A percentile compares a stretch with the other conserved stretches of the same genome.
phyloP scores from a whole-genome alignment of 176 grass and related monocot species.

The Alloteropsis semialata region DNA sequence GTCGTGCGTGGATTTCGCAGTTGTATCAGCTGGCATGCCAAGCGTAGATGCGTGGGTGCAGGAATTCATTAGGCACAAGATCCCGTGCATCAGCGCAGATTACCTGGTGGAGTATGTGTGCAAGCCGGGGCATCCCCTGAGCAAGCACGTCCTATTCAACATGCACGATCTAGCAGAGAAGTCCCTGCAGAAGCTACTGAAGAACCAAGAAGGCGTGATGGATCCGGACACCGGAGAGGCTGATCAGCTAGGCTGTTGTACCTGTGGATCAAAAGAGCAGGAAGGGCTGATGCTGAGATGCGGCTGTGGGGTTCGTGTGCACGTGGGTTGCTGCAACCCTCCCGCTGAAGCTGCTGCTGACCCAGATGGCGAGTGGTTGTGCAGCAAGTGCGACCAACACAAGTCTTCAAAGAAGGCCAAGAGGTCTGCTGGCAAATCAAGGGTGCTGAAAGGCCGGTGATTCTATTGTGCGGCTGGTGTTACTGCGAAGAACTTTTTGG shows the following conservation, averaged over 20 bases:
- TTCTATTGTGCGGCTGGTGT: no score
- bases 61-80: slow-evolving; percentile 59
- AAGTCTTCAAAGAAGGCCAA: no score
- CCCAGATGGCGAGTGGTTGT: slow-evolving; percentile 57
- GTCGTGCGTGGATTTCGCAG: slow-evolving; percentile 47
- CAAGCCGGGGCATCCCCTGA: slow-evolving; percentile 68
- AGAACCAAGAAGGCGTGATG: slow-evolving; percentile 15
- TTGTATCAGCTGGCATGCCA: slow-evolving; percentile 50
- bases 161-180: slow-evolving; percentile 71
- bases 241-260: slow-evolving; percentile 36
- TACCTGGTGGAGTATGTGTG: slow-evolving; percentile 90
- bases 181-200: slow-evolving; percentile 51
- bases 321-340: slow-evolving; percentile 54
- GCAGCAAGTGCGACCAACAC: no score
- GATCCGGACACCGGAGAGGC: background rate
- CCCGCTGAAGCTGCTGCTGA: slow-evolving; percentile 25
- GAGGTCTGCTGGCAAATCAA: no score
- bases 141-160: slow-evolving; percentile 74
- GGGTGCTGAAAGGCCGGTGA: no score
- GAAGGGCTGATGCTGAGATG: slow-evolving; percentile 63
- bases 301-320: slow-evolving; percentile 54
- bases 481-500: no score
- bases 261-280: slow-evolving; percentile 52
- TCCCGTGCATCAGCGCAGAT: slow-evolving; percentile 80
- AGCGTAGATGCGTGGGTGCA: slow-evolving; percentile 61